phyloP scores from a whole-genome alignment of 257 asterid species.

The Plantago ovata region DNA sequence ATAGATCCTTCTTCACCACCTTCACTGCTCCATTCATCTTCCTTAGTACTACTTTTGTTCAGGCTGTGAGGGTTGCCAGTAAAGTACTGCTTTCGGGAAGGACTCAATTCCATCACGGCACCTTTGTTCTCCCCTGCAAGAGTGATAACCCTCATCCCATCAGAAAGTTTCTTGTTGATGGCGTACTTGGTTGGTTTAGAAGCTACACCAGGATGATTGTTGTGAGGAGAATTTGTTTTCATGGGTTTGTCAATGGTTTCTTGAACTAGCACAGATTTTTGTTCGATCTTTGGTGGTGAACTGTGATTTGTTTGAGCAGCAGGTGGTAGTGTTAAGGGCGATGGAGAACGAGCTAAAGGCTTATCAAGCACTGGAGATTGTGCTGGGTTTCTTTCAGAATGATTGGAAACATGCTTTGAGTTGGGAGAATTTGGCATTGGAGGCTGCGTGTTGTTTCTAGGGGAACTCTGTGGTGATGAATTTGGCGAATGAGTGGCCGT shows the following conservation, averaged over 20 bases:
- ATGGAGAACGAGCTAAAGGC: conserved; percentile 34
- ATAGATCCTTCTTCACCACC: conserved; percentile 28
- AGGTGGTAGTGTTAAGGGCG: conserved; percentile 42
- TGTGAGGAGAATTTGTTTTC: conserved; percentile 1
- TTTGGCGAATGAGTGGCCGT: not conserved
- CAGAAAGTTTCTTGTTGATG: conserved; percentile 26
- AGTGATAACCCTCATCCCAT: conserved; percentile 50
- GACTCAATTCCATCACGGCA: conserved; percentile 58
- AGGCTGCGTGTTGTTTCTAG: conserved; percentile 24
- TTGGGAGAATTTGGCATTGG: conserved; percentile 25
- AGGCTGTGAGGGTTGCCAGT: conserved; percentile 13
- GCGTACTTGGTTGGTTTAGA: conserved; percentile 22
- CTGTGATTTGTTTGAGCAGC: conserved; percentile 24
- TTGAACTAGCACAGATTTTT: conserved; percentile 33
- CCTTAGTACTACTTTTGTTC: conserved; percentile 1
- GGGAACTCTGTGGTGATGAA: conserved; percentile 26
- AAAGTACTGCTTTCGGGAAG: conserved; percentile 29
- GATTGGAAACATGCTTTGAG: conserved; percentile 18
- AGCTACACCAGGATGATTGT: conserved; percentile 18
- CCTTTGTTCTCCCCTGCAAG: conserved; percentile 83
- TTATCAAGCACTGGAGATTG: conserved; percentile 23
- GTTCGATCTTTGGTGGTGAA: conserved; percentile 26
- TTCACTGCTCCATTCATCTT: conserved; percentile 25
- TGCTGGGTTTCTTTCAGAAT: conserved; percentile 24
- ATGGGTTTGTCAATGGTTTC: conserved; percentile 26